A percentile compares a stretch with the other conserved stretches of the same genome.
These are phyloP conservation scores for Paraconiothyrium brasiliense DNA, from an alignment of 2,329 filamentous ascomycete species.

Conservation along the genomic window DNA sequence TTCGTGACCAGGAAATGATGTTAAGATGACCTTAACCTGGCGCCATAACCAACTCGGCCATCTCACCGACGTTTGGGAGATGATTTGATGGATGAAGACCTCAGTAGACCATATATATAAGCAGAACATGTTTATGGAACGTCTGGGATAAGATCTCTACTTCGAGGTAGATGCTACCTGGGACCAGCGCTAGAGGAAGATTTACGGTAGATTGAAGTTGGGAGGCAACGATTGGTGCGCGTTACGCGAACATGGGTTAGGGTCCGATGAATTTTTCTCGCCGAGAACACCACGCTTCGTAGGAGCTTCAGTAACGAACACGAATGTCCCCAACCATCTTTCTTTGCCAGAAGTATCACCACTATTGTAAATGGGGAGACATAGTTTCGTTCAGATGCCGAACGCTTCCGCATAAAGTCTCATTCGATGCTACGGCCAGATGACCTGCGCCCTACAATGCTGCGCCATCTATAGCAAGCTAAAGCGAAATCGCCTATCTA, in stretches of 20 bases:
- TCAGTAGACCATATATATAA: background rate
- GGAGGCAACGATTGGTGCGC: background rate
- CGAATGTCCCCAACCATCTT: background rate
- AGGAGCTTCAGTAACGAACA: background rate
- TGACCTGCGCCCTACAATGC: background rate
- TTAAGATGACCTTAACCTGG: conserved; percentile 27
- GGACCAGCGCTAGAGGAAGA: background rate
- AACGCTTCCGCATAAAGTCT: too few relatives aligned
- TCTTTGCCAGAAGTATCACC: background rate
- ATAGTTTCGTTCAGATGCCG: too few relatives aligned
- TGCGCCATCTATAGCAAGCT: background rate
- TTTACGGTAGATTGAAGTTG: background rate
- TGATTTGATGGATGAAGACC: background rate
- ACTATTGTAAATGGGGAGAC: too few relatives aligned
- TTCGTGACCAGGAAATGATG: conserved; percentile 46
- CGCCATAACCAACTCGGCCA: conserved; percentile 28
- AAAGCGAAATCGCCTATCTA: conserved; percentile 22
- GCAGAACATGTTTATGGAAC: too few relatives aligned
- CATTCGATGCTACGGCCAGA: background rate
- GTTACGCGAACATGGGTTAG: background rate
- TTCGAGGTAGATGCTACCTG: too few relatives aligned
- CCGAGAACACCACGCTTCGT: background rate
- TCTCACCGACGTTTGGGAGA: conserved; percentile 13
- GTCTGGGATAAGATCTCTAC: too few relatives aligned
- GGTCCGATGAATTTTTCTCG: background rate